Evolutionary conservation across 2,329 filamentous ascomycete species (phyloP).

Genomic region (Dryadomyces quercus-mongolicae): DNA sequence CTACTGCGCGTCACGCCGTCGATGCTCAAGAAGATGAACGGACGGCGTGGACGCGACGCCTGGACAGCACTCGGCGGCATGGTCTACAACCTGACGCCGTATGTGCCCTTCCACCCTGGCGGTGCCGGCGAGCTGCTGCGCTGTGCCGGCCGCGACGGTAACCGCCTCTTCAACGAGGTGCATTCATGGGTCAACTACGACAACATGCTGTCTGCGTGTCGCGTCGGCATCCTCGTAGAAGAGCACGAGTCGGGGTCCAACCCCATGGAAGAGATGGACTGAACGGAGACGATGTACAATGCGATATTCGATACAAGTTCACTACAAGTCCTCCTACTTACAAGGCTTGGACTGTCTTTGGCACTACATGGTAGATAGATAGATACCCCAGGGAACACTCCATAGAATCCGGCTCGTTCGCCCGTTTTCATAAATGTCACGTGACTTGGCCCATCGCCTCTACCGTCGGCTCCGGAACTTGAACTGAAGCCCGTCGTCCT

Average conservation of each 20-base stretch:
- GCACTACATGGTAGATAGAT: not conserved
- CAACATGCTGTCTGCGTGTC: slow-evolving; percentile 51
- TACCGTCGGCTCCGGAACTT: slow-evolving; percentile 39
- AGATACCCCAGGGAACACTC: not conserved
- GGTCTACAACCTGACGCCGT: slow-evolving; percentile 90
- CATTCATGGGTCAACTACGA: slow-evolving; percentile 65
- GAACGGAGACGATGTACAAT: too few relatives aligned
- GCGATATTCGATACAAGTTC: too few relatives aligned
- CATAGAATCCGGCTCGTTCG: too few relatives aligned
- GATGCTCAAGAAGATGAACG: slow-evolving; percentile 66
- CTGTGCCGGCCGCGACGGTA: slow-evolving; percentile 49
- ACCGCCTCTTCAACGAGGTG: slow-evolving; percentile 51
- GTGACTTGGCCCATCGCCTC: not conserved
- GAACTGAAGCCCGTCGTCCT: slow-evolving; percentile 42
- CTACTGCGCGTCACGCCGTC: slow-evolving; percentile 70
- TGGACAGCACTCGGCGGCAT: slow-evolving; percentile 85
- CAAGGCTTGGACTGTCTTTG: too few relatives aligned
- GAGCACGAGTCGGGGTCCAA: slow-evolving; percentile 29
- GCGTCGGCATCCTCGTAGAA: slow-evolving; percentile 51
- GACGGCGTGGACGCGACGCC: slow-evolving; percentile 71
- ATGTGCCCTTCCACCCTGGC: slow-evolving; percentile 82
- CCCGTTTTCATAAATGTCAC: not conserved
- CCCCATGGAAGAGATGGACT: slow-evolving; percentile 52
- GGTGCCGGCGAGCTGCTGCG: slow-evolving; percentile 62
- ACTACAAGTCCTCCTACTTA: too few relatives aligned